Evolutionary conservation across 768 basidiomycete species (phyloP), one percentile per base, ranked within the genome.

Genomic region (Russula lepida): DNA sequence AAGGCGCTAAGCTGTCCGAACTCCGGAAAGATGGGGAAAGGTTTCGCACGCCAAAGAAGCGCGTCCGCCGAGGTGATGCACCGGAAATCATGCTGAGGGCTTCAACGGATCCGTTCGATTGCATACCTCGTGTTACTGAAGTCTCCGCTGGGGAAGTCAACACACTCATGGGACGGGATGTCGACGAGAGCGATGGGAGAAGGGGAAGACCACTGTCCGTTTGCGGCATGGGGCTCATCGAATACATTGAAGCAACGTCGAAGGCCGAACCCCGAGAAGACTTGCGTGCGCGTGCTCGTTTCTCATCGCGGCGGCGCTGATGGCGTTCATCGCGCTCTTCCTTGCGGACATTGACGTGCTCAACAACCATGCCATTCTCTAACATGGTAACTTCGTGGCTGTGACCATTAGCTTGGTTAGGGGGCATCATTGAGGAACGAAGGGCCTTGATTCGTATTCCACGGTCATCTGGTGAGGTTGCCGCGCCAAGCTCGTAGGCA

Each of bases 331-430:
- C 89, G 60, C 76, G 81, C 71, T 90, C 90, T 71, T 91, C 89
- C 64, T 78, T 85, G 33, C 85, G 82, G 21, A 94, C 82, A 71
- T 94, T 83, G 39, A 94, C 87, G 62, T 89, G 88, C 67, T 95
- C 92, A 8, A 93, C 86, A 55, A 92, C 89, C 79, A 94, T 84
- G 3, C 91, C 91, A 65, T 90, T 93, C 72, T 92, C 88, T 23
- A 95, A 80, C 11, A 94, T 75, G 0, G 90, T 89, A 15, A 90
- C 79, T 58, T 92, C 88, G 35, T 88, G 81, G 43, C 84, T 84
- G 56, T 83, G 80, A 23, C 75, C 77, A 32, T 72, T 74, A 43
- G 68, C 39, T 5, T 73, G 59, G 15, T 73, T 70, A 4, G 79
- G 76, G 9, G 69, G 68, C 30, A 70, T 35, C 6, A 71, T 59